Base-by-base conservation (phyloP, 257 asterid genomes). In the Gentiana macrophylla region DNA sequence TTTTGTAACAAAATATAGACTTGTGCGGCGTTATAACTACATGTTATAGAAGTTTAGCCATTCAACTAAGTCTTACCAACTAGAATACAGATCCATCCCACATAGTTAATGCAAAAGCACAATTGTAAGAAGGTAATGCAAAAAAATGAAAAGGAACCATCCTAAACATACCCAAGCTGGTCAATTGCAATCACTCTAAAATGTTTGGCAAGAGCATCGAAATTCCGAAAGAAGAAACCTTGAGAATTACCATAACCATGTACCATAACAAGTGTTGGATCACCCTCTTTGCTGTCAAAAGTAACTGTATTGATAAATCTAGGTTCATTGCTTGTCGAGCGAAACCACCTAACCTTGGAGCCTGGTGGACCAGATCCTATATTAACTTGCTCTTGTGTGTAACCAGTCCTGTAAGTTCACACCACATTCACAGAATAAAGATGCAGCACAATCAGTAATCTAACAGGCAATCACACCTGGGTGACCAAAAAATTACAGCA, bases 211-310 rank as follows among this genome's bases (percentile, higher is more conserved):
- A 91, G 96, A 61, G 87, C 89, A 67, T 78, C 94, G 47, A 87
- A 91, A 59, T 91, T 91, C 47, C 95, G 94, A 77, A 87, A 91
- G 68, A 87, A 91, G 89, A 91, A 91, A 35, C 98, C 98, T 53
- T 91, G 98, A 11, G 98, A 91, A 66, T 96, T 96, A 60, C 72
- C 98, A 60, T 87, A 91, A 49, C 98, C 98, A 44, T 91, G 98
- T 52, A 91, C 90, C 96, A 91, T 91, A 57, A 91, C 96, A 49
- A 91, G 77, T 58, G 98, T 87, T 41, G 97, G 98, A 52, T 96
- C 75, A 49, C 76, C 96, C 70, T 84, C 95, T 71, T 78, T 82
- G 77, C 94, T 63, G 54, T 84, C 90, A 64, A 91, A 87, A 67
- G 87, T 84, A 59, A 91, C 90, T 47, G 98, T 79, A 66, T 91